Evolutionary conservation across 768 basidiomycete species (phyloP).

Genomic region (Ramaria sp.): DNA sequence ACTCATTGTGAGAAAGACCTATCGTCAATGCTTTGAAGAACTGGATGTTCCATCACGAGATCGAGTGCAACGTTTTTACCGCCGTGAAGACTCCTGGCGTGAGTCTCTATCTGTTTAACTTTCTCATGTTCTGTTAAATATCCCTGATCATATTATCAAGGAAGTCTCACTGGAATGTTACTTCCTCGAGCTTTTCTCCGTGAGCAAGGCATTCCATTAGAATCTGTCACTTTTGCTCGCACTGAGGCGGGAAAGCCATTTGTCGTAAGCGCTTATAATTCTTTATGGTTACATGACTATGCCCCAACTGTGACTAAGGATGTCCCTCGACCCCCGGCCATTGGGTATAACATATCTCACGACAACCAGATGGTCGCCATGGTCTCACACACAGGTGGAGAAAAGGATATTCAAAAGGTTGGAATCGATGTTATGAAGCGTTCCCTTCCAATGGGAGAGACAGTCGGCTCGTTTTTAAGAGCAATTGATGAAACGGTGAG

Average conservation of each 20-base stretch:
- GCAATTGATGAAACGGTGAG: conserved; percentile 55
- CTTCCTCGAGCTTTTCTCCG: conserved; percentile 54
- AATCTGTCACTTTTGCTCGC: conserved; percentile 37
- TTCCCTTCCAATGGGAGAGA: conserved; percentile 45
- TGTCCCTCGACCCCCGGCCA: conserved; percentile 16
- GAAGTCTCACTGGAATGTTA: conserved; percentile 67
- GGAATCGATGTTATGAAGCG: conserved; percentile 82
- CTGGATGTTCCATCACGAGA: conserved; percentile 46
- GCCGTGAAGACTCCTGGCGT: conserved; percentile 71
- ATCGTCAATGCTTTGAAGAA: conserved; percentile 42
- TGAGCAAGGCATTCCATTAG: conserved; percentile 39
- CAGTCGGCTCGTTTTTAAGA: conserved; percentile 50
- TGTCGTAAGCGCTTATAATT: conserved; percentile 34
- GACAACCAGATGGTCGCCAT: conserved; percentile 66
- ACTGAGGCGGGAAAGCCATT: conserved; percentile 71
- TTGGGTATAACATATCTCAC: conserved; percentile 76
- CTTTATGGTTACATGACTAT: neutral
- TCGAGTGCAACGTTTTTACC: conserved; percentile 56
- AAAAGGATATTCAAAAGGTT: conserved; percentile 19
- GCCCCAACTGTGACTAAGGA: neutral
- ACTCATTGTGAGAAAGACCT: conserved; percentile 36
- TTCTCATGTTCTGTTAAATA: neutral
- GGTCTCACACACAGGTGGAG: conserved; percentile 45
- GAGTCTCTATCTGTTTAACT: conserved; percentile 15
- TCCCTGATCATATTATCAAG: conserved; percentile 24